Evolutionary conservation across 2,329 filamentous ascomycete species (phyloP).

Genomic region (Penicillium decumbens): DNA sequence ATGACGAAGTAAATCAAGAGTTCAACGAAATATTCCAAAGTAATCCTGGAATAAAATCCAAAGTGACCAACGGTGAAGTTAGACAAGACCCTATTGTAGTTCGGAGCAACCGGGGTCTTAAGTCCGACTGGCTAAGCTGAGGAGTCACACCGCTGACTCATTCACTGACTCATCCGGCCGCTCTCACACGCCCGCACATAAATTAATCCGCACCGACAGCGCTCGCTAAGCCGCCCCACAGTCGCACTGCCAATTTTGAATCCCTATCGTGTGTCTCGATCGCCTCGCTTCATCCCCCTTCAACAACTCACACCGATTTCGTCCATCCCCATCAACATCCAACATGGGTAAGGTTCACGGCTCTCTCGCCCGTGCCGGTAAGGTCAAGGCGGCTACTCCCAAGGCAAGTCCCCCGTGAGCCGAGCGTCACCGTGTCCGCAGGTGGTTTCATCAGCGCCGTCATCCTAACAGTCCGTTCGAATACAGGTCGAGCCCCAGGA

Average conservation of each 20-base stretch:
- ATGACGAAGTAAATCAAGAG: not conserved
- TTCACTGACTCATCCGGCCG: not conserved
- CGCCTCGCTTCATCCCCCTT: slow-evolving; percentile 21
- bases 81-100: not conserved
- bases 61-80: not conserved
- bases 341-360: slow-evolving; percentile 89
- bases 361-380: slow-evolving; percentile 91
- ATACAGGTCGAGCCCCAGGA: slow-evolving; percentile 48
- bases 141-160: slow-evolving; percentile 1
- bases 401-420: slow-evolving; percentile 29
- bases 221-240: slow-evolving; percentile 28
- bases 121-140: not conserved
- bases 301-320: slow-evolving; percentile 22
- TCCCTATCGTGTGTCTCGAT: slow-evolving; percentile 20
- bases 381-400: slow-evolving; percentile 81
- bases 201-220: slow-evolving; percentile 16
- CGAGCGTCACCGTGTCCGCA: slow-evolving; percentile 11
- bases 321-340: slow-evolving; percentile 27
- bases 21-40: not conserved
- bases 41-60: not conserved
- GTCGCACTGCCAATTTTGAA: slow-evolving; percentile 28
- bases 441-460: slow-evolving; percentile 3
- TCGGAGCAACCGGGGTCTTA: not conserved
- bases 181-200: not conserved
- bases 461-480: slow-evolving; percentile 20